Conservation (phyloP, 208 protist genomes). For the Trypanosoma lewisi region DNA sequence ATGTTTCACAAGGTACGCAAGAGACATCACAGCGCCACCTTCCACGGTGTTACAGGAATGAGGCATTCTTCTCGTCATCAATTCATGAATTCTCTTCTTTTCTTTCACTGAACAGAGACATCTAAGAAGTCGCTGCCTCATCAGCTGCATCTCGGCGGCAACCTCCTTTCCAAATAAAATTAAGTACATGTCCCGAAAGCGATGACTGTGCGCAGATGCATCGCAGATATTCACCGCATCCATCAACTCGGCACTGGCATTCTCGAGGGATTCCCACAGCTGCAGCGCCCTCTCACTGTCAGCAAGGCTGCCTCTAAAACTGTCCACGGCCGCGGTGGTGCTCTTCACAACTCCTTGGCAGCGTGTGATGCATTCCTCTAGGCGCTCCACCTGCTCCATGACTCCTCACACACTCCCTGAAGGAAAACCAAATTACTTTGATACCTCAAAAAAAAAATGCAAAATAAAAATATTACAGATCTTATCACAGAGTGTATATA, state of each 20-base stretch:
- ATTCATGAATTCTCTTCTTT: not conserved
- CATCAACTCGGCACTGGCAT: not conserved
- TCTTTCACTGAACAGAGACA: not conserved
- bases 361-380: conserved; percentile 8
- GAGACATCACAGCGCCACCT: not conserved
- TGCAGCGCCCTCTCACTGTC: not conserved
- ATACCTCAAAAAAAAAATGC: not conserved
- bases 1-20: not conserved
- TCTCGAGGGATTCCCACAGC: conserved; percentile 12
- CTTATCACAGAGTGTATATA: no score
- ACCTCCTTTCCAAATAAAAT: conserved; percentile 13
- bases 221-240: conserved; percentile 1
- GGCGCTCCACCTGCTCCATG: not conserved
- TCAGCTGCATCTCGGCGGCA: conserved; percentile 17
- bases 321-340: not conserved
- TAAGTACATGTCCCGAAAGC: not conserved
- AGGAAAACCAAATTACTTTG: not conserved
- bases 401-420: not conserved
- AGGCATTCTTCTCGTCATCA: not conserved
- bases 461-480: conserved; percentile 2
- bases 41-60: not conserved
- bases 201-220: not conserved
- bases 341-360: conserved; percentile 7
- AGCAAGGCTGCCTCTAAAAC: no score
- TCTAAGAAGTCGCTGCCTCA: conserved; percentile 15